phyloP scores from a whole-genome alignment of 179 eudicot species.

The Sideroxylon spinosum region DNA sequence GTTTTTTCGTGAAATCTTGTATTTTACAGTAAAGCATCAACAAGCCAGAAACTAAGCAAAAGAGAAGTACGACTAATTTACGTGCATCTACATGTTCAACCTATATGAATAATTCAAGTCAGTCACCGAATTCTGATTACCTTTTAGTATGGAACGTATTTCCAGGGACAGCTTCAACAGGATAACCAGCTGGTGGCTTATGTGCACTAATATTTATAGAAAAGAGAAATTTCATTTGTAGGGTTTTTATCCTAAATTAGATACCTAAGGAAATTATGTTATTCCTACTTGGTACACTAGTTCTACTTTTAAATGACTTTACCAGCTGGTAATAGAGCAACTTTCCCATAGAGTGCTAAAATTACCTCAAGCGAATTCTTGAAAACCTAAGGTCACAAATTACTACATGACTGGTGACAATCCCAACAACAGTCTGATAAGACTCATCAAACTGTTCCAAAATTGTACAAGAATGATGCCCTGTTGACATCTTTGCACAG shows the following conservation, averaged over 20 bases:
- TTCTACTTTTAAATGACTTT: neutral
- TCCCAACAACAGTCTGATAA: neutral
- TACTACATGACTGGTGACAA: neutral
- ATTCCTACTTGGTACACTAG: neutral
- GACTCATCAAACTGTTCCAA: neutral
- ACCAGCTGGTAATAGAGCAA: neutral
- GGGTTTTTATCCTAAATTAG: neutral
- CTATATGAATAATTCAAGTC: neutral
- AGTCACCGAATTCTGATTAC: neutral
- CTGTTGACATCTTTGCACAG: neutral
- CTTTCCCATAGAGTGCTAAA: slow-evolving; percentile 4
- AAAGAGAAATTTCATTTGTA: neutral
- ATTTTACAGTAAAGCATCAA: neutral
- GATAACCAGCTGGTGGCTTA: neutral
- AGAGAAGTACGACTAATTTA: neutral
- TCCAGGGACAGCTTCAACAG: neutral
- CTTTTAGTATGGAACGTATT: neutral
- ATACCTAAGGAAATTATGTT: no score
- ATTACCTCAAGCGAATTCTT: neutral
- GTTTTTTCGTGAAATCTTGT: neutral
- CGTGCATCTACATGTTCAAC: neutral
- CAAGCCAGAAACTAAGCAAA: neutral
- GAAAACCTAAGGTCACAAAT: neutral
- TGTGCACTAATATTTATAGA: neutral
- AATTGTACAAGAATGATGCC: neutral